Percentiles rank a stretch among this genome's conserved stretches.
These are phyloP conservation scores for Sarcomyxa edulis DNA, from an alignment of 768 basidiomycete species.

Conservation along the genomic window DNA sequence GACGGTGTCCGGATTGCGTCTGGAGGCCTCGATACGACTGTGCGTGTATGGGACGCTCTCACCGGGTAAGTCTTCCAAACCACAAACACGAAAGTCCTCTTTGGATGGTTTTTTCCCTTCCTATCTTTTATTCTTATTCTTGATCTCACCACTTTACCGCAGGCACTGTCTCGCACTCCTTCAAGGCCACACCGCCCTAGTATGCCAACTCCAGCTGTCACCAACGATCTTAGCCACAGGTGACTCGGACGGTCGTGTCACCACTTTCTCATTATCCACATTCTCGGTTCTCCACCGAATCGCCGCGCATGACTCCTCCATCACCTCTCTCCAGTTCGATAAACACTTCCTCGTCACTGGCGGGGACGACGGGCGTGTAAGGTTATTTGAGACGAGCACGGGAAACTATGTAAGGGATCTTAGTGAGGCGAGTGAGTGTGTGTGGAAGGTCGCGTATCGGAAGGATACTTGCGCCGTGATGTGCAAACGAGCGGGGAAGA, in stretches of 20 bases:
- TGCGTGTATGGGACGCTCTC: conserved; percentile 83
- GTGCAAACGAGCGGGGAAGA: conserved; percentile 76
- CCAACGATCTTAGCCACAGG: conserved; percentile 70
- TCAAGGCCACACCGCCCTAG: conserved; percentile 88
- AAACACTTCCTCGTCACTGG: conserved; percentile 75
- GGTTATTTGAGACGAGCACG: conserved; percentile 62
- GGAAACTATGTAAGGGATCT: conserved; percentile 74
- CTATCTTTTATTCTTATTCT: not conserved
- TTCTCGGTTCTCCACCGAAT: conserved; percentile 55
- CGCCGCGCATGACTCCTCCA: conserved; percentile 83
- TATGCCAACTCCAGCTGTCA: conserved; percentile 84
- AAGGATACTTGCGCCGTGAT: conserved; percentile 71
- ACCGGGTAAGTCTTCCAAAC: conserved; percentile 81
- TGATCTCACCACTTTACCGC: conserved; percentile 5
- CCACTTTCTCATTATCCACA: conserved; percentile 33
- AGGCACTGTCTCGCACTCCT: conserved; percentile 81
- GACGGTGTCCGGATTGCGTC: conserved; percentile 80
- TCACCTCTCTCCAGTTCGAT: conserved; percentile 88
- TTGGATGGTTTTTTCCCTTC: not conserved
- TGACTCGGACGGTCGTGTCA: conserved; percentile 78
- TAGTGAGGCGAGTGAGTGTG: conserved; percentile 69
- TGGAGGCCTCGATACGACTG: conserved; percentile 90
- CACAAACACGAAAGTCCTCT: too few relatives aligned
- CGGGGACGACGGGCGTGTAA: conserved; percentile 81
- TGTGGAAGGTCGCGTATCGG: conserved; percentile 85